Evolutionary conservation across 305 asterid species (phyloP).

Genomic region (Plantago lanceolata): DNA sequence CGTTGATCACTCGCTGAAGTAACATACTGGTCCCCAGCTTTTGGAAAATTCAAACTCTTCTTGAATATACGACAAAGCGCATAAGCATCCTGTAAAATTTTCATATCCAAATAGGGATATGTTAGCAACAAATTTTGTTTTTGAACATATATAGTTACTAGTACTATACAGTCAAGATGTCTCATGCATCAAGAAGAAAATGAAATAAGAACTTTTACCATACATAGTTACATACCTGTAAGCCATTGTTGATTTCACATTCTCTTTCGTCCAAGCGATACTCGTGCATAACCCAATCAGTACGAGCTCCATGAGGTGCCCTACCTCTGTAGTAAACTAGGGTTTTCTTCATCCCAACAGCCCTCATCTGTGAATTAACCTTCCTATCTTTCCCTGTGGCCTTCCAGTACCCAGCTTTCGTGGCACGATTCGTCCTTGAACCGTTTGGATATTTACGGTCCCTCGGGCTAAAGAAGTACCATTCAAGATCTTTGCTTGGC

Average conservation of each 20-base stretch:
- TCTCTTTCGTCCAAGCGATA: constrained; percentile 86
- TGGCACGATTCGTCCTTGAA: constrained; percentile 85
- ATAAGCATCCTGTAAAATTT: constrained; percentile 63
- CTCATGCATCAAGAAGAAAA: no score
- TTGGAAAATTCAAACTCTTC: constrained; percentile 72
- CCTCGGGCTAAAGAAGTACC: constrained; percentile 93
- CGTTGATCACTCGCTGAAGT: constrained; percentile 39
- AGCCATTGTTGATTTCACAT: constrained; percentile 59
- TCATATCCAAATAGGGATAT: neutral
- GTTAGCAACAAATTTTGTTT: neutral
- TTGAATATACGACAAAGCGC: constrained; percentile 93
- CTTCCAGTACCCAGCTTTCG: constrained; percentile 93
- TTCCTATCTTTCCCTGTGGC: constrained; percentile 92
- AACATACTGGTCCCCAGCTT: constrained; percentile 50
- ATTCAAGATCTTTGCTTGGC: constrained; percentile 93
- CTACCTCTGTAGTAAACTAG: constrained; percentile 89
- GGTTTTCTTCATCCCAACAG: constrained; percentile 96
- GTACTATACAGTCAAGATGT: no score
- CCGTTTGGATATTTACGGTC: constrained; percentile 94
- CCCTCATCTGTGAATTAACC: constrained; percentile 69
- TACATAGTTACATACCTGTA: constrained; percentile 60
- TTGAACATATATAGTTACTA: neutral
- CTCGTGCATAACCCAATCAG: constrained; percentile 96
- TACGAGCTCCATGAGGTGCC: constrained; percentile 94
- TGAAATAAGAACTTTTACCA: neutral